Percentiles rank a stretch among this genome's conserved stretches.
Evolutionary conservation across 495 filamentous ascomycete genomes (phyloP).

Genomic region (Baudoinia panamericana): DNA sequence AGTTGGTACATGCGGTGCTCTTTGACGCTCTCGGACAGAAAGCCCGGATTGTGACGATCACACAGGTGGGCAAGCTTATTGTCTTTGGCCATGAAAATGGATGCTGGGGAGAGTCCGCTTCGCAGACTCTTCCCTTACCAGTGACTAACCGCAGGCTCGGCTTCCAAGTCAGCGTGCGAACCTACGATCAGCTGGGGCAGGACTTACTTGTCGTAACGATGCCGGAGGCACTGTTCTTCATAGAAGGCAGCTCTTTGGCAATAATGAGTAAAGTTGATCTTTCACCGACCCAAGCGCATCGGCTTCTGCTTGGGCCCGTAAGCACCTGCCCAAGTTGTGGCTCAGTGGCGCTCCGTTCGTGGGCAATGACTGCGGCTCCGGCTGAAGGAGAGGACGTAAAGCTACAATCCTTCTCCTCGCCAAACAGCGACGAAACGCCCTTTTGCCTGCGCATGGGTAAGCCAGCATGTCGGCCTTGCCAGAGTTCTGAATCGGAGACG

Average conservation of each 20-base stretch:
- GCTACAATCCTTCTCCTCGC: too few species aligned
- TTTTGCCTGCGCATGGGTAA: slow-evolving; percentile 10
- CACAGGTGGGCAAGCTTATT: too few species aligned
- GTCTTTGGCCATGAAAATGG: too few species aligned
- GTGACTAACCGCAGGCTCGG: too few species aligned
- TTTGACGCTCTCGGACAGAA: too few species aligned
- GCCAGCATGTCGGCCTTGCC: slow-evolving; percentile 26
- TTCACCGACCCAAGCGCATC: neutral
- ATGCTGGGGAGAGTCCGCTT: too few species aligned
- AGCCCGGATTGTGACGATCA: too few species aligned
- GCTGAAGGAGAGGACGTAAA: too few species aligned
- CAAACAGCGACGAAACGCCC: neutral
- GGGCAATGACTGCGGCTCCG: too few species aligned
- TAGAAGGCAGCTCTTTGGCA: slow-evolving; percentile 7
- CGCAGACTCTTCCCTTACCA: too few species aligned
- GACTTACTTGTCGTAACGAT: neutral
- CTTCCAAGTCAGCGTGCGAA: neutral
- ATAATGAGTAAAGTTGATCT: neutral
- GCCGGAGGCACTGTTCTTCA: neutral
- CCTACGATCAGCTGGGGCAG: neutral
- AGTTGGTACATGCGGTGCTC: neutral
- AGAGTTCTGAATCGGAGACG: slow-evolving; percentile 22
- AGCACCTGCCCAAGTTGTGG: slow-evolving; percentile 18
- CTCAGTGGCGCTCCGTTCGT: slow-evolving; percentile 24
- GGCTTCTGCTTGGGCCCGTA: slow-evolving; percentile 2